Conservation (phyloP, 75 land plant species). For the Cupressus sempervirens region DNA sequence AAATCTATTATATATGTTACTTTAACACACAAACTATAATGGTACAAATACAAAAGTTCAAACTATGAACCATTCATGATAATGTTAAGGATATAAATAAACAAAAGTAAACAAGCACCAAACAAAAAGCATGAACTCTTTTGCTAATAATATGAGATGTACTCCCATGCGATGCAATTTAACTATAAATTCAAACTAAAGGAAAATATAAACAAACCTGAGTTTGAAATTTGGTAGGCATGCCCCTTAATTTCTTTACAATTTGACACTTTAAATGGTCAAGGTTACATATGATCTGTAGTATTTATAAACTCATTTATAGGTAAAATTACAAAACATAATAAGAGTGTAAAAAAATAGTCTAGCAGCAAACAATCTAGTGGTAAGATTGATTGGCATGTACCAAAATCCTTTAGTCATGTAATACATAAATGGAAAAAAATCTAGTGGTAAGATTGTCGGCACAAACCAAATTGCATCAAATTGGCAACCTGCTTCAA, state of each 20-base stretch:
- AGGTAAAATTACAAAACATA: neutral
- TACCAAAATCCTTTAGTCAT: neutral
- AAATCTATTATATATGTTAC: neutral
- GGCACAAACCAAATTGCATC: neutral
- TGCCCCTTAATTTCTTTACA: neutral
- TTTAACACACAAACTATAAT: neutral
- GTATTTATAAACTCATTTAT: neutral
- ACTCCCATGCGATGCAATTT: neutral
- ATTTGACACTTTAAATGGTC: neutral
- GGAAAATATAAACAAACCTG: neutral
- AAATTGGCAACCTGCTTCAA: neutral
- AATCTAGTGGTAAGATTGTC: neutral
- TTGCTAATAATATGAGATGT: neutral
- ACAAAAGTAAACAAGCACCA: neutral
- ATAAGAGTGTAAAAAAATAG: neutral
- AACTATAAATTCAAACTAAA: neutral
- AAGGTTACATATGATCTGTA: neutral
- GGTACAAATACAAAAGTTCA: neutral
- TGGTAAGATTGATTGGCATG: neutral
- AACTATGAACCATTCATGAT: neutral
- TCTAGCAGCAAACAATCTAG: neutral
- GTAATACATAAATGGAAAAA: neutral
- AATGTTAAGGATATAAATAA: neutral
- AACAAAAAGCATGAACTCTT: neutral
- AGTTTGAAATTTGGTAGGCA: neutral